Evolutionary conservation across 1,139 yeast species (phyloP), one percentile per base, ranked within the genome.

Genomic region (Debaryomycetaceae sp.): DNA sequence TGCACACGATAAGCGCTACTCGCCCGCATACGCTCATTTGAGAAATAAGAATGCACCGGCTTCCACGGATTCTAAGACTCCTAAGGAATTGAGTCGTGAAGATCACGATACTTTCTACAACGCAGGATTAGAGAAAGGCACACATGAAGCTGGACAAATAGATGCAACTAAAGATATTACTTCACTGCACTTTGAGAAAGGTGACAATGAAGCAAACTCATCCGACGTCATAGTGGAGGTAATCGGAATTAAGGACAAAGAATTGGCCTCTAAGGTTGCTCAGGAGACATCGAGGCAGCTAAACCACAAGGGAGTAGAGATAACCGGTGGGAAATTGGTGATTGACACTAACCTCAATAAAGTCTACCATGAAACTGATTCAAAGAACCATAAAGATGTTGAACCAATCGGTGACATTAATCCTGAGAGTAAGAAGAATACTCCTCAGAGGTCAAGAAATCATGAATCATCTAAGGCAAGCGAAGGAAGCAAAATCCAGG

Each of bases 331-430:
- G 3, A 65, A 65, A 45, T 51, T 68, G 39, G 63, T 66, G 8
- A 58, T 67, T 35, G 61, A 67, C 47, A 63, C 72, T 35, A 59
- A 59, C 37, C 64, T 68, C 24, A 61, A 53, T 37, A 64, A 63
- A 44, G 60, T 61, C 14, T 58, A 59, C 43, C 57, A 59, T 46
- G 41, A 60, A 17, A 8, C 32, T 8, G 32, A 30, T 14, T 11
- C 26, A 63, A 52, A 34, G 53, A 44, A 32, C 19, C 28, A 17
- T 13, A 18, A 34, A 7, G 17, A 30, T 13, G 18, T 31, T 6
- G 15, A 35, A n/a, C 11, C 17, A 1, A n/a, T n/a, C n/a, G n/a
- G n/a, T n/a, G 29, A 19, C 18, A 18, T 11, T 5, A 26, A 34
- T 16, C 29, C 29, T 3, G 38, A 3, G 8, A 22, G 28, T 31